A percentile compares a stretch with the other conserved stretches of the same genome.
These are phyloP conservation scores for Aspergillus sojae DNA, from an alignment of 2,329 filamentous ascomycete species.

Conservation along the genomic window DNA sequence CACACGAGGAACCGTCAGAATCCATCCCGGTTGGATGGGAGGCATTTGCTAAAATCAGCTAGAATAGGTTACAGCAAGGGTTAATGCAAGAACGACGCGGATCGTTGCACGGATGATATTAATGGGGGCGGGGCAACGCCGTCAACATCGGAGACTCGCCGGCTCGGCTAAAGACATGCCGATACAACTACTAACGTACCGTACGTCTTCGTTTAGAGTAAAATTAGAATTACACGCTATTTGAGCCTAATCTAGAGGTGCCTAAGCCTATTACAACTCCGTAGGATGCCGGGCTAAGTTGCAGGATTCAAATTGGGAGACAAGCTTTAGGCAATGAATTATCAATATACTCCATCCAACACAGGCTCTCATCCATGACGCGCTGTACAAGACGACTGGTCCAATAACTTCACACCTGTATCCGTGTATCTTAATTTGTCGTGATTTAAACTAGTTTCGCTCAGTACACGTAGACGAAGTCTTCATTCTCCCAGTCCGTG, in stretches of 20 bases:
- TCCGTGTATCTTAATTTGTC: neutral
- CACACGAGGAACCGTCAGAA: slow-evolving; percentile 21
- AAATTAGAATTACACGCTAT: neutral
- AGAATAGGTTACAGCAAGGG: neutral
- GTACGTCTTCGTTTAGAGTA: neutral
- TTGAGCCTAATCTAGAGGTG: neutral
- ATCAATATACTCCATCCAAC: neutral
- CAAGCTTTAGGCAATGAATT: neutral
- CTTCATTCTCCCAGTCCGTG: slow-evolving; percentile 64
- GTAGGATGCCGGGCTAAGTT: neutral
- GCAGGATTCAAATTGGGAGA: neutral
- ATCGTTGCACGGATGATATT: neutral
- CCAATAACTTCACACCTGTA: neutral
- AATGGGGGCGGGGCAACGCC: neutral
- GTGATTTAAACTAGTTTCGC: too few relatives aligned
- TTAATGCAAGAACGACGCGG: neutral
- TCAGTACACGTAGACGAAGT: slow-evolving; percentile 63
- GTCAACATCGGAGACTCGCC: neutral
- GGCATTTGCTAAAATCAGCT: neutral
- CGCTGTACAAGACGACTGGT: neutral
- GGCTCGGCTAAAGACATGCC: neutral
- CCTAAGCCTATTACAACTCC: neutral
- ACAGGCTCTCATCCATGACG: neutral
- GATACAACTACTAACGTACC: neutral
- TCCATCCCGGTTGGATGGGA: slow-evolving; percentile 17